phyloP scores from a whole-genome alignment of 140 eudicot genomes.

The Oenanthe javanica region DNA sequence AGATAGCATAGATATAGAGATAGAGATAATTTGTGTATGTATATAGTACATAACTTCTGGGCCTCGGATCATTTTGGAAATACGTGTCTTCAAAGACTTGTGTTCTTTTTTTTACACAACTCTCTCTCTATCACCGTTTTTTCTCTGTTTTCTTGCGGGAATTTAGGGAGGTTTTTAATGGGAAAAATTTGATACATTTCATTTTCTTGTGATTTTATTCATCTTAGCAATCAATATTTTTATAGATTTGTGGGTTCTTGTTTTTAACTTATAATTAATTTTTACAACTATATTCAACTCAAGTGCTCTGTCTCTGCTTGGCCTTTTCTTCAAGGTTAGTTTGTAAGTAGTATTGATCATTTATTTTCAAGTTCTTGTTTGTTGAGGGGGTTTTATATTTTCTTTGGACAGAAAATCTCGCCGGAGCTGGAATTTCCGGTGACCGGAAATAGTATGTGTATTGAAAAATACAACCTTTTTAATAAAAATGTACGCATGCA shows the following conservation, averaged over 20 bases:
- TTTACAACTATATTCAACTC: not conserved
- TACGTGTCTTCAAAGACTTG: constrained; percentile 9
- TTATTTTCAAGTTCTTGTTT: not conserved
- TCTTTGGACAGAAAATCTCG: not conserved
- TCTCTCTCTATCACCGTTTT: not conserved
- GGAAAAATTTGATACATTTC: not conserved
- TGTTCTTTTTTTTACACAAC: not conserved
- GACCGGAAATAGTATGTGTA: not conserved
- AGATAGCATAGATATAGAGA: no score
- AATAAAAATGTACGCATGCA: not conserved
- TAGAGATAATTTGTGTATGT: not conserved
- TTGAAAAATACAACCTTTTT: not conserved
- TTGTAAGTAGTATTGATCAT: not conserved
- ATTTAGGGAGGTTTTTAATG: constrained; percentile 2
- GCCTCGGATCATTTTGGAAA: not conserved
- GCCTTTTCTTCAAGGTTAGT: not conserved
- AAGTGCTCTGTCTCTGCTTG: not conserved
- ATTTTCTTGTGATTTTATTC: not conserved
- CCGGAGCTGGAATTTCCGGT: not conserved
- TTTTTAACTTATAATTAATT: not conserved
- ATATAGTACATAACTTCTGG: not conserved
- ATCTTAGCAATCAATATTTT: not conserved
- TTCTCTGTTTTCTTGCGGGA: constrained; percentile 6
- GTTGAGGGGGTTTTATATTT: not conserved
- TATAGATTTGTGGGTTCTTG: not conserved